Base-by-base conservation (phyloP, 2,329 filamentous ascomycete species). In the Penicillium sp. region DNA sequence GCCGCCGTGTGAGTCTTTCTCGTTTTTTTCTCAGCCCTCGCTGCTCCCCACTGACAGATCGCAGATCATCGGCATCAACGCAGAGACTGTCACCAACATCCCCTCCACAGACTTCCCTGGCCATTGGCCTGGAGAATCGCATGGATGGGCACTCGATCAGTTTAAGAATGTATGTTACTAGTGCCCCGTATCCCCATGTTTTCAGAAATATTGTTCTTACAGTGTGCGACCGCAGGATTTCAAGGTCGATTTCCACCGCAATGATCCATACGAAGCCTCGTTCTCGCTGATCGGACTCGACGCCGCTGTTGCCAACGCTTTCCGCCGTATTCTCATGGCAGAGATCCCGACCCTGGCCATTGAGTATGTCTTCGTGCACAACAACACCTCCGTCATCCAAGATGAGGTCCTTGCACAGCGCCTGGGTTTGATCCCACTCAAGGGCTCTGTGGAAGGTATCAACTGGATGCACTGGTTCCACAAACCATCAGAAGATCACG, bases 331-430 rank as follows among this genome's bases (percentile, higher is more conserved):
- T 58, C 78, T 97, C 58, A 85, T 98, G 66, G 80, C 91, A 54
- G 94, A 98, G 73, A 86, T 98, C 37, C 89, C 91, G 13, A 93
- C 89, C 2, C 78, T 98, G 31, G 93, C 94, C 53, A 90, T 98
- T 59, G 93, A 98, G 74, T 84, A 82, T 48, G 87, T 94, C 63
- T 98, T 86, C 71, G 83, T 97, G 50, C 80, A 87, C 64, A 94
- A 96, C 75, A 98, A 98, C 75, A 97, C 91, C 35, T 95, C 88
- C 4, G 89, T 98, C 23, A 93, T 98, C 59, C 91, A 97, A 66
- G 93, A 98, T 63, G 93, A 98, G 73, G 91, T 98, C 4, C 82
- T 98, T 36, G 84, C 90, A 11, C 87, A 93, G 65, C 80, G 93
- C 30, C 76, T 98, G 20, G 93, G 93, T 43, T 80, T 98, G 31